phyloP scores from a whole-genome alignment of 2,329 filamentous ascomycete species.

The Trichoderma arundinaceum region DNA sequence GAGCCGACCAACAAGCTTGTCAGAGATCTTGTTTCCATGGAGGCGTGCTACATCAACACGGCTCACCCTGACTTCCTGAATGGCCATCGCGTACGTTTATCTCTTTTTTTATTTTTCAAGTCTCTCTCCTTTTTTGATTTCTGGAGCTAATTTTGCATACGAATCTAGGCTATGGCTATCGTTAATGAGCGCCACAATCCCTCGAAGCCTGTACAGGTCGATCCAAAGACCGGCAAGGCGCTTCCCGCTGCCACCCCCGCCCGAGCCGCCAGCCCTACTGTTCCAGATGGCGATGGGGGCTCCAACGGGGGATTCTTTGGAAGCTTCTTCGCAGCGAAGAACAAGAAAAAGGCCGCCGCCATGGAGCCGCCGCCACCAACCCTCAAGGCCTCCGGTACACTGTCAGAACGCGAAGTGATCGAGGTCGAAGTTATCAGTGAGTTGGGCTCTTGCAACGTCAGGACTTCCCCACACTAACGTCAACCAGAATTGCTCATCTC shows the following conservation, averaged over 20 bases:
- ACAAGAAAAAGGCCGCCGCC: slow-evolving; percentile 99
- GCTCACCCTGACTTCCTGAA: slow-evolving; percentile 98
- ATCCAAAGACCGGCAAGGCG: slow-evolving; percentile 98
- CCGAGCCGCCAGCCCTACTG: slow-evolving; percentile 76
- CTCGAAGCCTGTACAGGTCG: slow-evolving; percentile 87
- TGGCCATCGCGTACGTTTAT: slow-evolving; percentile 74
- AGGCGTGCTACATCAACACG: slow-evolving; percentile 97
- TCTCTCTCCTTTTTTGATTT: neutral
- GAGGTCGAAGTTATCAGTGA: slow-evolving; percentile 98
- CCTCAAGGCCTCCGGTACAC: slow-evolving; percentile 89
- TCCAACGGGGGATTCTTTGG: slow-evolving; percentile 88
- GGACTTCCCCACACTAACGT: slow-evolving; percentile 31
- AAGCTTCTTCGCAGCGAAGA: slow-evolving; percentile 98
- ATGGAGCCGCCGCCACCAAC: slow-evolving; percentile 95
- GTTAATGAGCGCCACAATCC: slow-evolving; percentile 90
- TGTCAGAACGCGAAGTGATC: slow-evolving; percentile 91
- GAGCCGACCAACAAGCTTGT: slow-evolving; percentile 98
- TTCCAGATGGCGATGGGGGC: slow-evolving; percentile 56
- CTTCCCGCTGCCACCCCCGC: slow-evolving; percentile 71
- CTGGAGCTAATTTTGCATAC: slow-evolving; percentile 33
- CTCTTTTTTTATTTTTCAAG: neutral
- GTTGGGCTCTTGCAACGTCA: slow-evolving; percentile 46
- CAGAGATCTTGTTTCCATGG: slow-evolving; percentile 90
- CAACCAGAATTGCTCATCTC: slow-evolving; percentile 84
- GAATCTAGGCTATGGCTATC: slow-evolving; percentile 83